Percentiles rank a stretch among this genome's conserved stretches.
These are phyloP conservation scores for Grigorovia humatica DNA, from an alignment of 805 yeast species.

Conservation along the genomic window DNA sequence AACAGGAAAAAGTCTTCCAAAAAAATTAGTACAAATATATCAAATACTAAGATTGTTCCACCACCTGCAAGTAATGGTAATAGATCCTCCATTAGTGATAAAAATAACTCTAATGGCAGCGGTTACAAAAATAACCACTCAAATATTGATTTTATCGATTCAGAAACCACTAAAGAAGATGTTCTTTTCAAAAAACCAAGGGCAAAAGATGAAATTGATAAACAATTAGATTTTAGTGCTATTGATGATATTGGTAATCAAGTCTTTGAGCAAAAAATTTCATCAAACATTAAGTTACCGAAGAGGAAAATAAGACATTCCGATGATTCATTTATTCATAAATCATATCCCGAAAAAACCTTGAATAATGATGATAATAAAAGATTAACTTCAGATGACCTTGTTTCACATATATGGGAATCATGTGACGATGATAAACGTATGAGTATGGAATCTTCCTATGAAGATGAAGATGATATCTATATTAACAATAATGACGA, in stretches of 20 bases:
- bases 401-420: background rate
- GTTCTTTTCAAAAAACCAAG: slow-evolving; percentile 23
- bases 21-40: background rate
- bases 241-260: slow-evolving; percentile 28
- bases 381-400: background rate
- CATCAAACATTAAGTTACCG: slow-evolving; percentile 23
- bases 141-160: slow-evolving; percentile 24
- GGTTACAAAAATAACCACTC: slow-evolving; percentile 2
- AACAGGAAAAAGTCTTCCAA: slow-evolving; percentile 9
- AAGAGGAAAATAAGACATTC: slow-evolving; percentile 21
- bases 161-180: slow-evolving; percentile 26
- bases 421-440: background rate
- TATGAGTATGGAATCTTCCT: background rate
- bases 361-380: background rate
- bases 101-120: background rate
- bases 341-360: slow-evolving; percentile 12
- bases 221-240: slow-evolving; percentile 24
- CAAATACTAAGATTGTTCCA: background rate
- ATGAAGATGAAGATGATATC: background rate
- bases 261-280: slow-evolving; percentile 25
- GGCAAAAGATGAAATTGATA: slow-evolving; percentile 7
- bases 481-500: background rate
- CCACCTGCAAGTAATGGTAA: background rate
- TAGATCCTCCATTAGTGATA: background rate
- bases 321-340: slow-evolving; percentile 20